These are phyloP conservation scores for Talinum fruticosum DNA, from an alignment of 148 eudicot genomes.

Conservation along the genomic window DNA sequence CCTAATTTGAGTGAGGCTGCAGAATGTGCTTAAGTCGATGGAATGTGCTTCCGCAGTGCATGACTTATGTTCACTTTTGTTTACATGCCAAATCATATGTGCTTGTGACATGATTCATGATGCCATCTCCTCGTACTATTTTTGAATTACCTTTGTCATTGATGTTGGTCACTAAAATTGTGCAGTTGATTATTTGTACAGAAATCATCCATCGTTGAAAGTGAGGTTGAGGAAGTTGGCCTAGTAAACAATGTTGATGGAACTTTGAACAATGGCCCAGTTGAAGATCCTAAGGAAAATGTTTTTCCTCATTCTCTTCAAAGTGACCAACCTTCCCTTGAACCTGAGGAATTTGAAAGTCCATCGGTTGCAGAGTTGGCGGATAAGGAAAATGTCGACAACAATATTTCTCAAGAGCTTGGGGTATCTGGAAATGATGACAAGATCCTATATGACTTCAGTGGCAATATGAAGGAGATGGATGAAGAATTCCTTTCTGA, in stretches of 20 bases:
- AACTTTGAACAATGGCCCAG: slow-evolving; percentile 16
- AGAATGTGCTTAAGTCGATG: not conserved
- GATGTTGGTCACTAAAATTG: not conserved
- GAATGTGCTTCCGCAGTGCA: not conserved
- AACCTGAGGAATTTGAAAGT: slow-evolving; percentile 16
- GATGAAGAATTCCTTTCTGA: slow-evolving; percentile 66
- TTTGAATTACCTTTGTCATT: not conserved
- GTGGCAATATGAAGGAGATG: slow-evolving; percentile 48
- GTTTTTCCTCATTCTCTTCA: slow-evolving; percentile 19
- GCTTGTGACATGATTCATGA: not conserved
- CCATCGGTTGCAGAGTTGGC: slow-evolving; percentile 18
- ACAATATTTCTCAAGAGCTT: slow-evolving; percentile 22
- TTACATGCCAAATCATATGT: not conserved
- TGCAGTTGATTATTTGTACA: slow-evolving; percentile 18
- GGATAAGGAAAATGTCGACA: slow-evolving; percentile 17
- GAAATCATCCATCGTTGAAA: slow-evolving; percentile 31
- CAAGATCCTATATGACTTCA: slow-evolving; percentile 27
- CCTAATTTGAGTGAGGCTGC: not conserved
- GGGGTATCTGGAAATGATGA: slow-evolving; percentile 29
- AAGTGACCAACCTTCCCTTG: slow-evolving; percentile 17
- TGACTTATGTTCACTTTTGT: not conserved
- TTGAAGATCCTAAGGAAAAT: slow-evolving; percentile 30
- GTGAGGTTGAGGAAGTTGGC: slow-evolving; percentile 29
- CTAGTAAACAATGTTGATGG: slow-evolving; percentile 22
- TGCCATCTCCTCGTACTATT: not conserved